Conservation (phyloP, 176 grass and related monocot species). For the Rhynchospora pubera region DNA sequence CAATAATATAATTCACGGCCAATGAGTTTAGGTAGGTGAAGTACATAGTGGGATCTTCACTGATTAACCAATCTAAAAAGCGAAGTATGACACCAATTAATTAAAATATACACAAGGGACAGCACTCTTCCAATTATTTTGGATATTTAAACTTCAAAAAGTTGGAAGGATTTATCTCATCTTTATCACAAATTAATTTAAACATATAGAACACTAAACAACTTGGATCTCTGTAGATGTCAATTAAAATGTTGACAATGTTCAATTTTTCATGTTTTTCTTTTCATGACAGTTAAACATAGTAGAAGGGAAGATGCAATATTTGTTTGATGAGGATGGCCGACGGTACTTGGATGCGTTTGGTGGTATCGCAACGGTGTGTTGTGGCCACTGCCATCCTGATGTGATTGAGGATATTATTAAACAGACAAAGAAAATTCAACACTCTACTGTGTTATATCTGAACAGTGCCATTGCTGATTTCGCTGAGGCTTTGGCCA, state of each 20-base stretch:
- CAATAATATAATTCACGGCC: background rate
- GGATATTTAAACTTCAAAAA: too few species aligned
- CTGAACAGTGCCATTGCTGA: constrained; percentile 84
- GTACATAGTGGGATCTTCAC: background rate
- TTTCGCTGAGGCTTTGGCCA: constrained; percentile 81
- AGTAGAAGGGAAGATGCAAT: constrained; percentile 90
- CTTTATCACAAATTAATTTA: too few species aligned
- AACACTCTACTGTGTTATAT: constrained; percentile 86
- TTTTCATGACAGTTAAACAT: constrained; percentile 67
- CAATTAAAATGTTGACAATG: background rate
- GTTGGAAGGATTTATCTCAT: too few species aligned
- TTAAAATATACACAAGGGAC: too few species aligned
- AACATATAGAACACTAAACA: background rate
- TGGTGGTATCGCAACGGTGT: constrained; percentile 82
- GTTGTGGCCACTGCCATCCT: constrained; percentile 90
- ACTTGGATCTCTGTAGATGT: background rate
- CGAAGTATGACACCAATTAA: background rate
- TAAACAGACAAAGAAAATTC: constrained; percentile 68
- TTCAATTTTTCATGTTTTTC: background rate
- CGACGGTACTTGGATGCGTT: constrained; percentile 79
- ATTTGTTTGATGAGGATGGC: constrained; percentile 85
- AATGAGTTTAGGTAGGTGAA: background rate
- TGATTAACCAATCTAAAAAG: background rate
- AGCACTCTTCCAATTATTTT: too few species aligned
- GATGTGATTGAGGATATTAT: constrained; percentile 73